Evolutionary conservation across 75 land plant genomes (phyloP), one percentile per base, ranked within the genome.

Genomic region (Gnetum montanum): DNA sequence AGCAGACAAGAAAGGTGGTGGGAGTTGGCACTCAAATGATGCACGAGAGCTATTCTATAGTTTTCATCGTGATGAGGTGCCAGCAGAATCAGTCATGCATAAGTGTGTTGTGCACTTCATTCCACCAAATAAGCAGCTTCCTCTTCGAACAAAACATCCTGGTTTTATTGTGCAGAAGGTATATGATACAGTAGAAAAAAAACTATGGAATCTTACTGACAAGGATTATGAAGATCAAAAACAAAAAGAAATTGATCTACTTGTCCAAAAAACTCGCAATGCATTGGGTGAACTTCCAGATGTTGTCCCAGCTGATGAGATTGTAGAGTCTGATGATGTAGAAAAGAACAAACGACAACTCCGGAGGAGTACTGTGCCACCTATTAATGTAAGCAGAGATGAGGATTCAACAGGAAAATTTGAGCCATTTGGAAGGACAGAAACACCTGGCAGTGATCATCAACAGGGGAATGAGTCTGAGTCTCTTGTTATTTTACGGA

Each of bases 51-150:
- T 95, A 10, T 95, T 95, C 54, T 95, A 95, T 53, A 95, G 99
- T 65, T 90, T 83, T 50, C 99, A 90, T 65, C 80, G 52, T 23
- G 97, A 95, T 74, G 97, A 90, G 27, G 85, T 86, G 10, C 85
- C 97, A 8, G 99, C 99, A 44, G 99, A 95, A 65, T 80, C 97
- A 50, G 91, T 95, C 19, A 86, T 90, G 92, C 99, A 95, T 69
- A 89, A 77, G 53, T 95, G 99, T 74, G 83, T 78, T 16, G 97
- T 90, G 38, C 91, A 89, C 64, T 94, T 94, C 70, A 79, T 94
- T 38, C 96, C 97, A 23, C 65, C 75, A 11, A 43, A 80, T 49
- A 95, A 95, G 70, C 76, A 86, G 44, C 62, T 78, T 19, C 96
- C 97, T 40, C 57, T 52, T 34, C 92, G 97, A 5, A 55, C 83